Evolutionary conservation across 1,284 basidiomycete genomes (phyloP).

Genomic region (Coriolopsis trogii): DNA sequence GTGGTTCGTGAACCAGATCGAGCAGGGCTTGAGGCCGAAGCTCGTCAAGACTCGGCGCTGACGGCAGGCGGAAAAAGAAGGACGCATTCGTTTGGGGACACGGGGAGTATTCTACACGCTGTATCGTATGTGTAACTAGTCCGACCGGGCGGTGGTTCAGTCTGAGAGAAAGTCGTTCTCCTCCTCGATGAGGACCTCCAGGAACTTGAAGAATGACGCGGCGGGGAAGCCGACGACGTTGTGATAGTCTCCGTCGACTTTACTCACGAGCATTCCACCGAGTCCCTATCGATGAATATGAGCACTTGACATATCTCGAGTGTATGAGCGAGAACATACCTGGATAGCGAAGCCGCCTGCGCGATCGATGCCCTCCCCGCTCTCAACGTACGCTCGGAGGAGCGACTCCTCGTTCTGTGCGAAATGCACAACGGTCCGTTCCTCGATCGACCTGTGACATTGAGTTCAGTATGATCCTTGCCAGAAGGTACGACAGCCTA

Average conservation of each 20-base stretch:
- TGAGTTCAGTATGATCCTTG: no score
- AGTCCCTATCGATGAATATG: constrained; percentile 55
- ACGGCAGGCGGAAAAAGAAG: no score
- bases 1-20: constrained; percentile 21
- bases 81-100: no score
- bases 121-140: no score
- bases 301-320: no score
- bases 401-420: constrained; percentile 68
- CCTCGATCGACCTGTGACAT: constrained; percentile 78
- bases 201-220: constrained; percentile 73
- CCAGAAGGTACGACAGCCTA: no score
- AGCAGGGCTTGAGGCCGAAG: constrained; percentile 21
- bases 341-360: constrained; percentile 97
- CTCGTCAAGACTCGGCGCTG: no score
- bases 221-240: constrained; percentile 93
- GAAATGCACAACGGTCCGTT: constrained; percentile 82
- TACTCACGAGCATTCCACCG: constrained; percentile 79
- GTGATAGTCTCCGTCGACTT: constrained; percentile 90
- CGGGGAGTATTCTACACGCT: no score
- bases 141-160: no score
- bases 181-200: constrained; percentile 70
- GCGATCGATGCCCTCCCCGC: constrained; percentile 87
- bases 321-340: no score
- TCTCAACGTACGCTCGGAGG: constrained; percentile 86
- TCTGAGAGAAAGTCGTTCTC: constrained; percentile 69